A percentile compares a stretch with the other conserved stretches of the same genome.
phyloP scores from a whole-genome alignment of 192 early-diverging fungal genomes.

The Thamnidium elegans region DNA sequence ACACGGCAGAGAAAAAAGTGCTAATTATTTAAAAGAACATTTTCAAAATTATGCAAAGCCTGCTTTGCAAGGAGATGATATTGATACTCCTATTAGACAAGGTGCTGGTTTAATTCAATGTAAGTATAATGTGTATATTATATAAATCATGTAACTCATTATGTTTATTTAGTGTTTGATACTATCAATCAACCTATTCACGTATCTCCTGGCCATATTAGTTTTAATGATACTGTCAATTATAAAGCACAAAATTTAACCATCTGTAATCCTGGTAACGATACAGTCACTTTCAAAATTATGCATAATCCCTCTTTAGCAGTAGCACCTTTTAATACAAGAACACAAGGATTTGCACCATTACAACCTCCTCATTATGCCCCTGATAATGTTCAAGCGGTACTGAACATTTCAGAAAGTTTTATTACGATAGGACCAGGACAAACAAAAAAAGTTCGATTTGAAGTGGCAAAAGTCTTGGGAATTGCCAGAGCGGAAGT shows the following conservation, averaged over 20 bases:
- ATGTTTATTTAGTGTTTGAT: slow-evolving; percentile 26
- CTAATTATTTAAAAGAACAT: slow-evolving; percentile 28
- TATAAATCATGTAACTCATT: not conserved
- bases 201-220: slow-evolving; percentile 45
- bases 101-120: slow-evolving; percentile 55
- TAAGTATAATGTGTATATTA: slow-evolving; percentile 3
- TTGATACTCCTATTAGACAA: slow-evolving; percentile 38
- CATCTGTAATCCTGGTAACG: slow-evolving; percentile 39
- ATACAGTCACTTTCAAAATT: slow-evolving; percentile 32
- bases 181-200: slow-evolving; percentile 33
- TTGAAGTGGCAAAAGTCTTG: not conserved
- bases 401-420: not conserved
- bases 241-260: slow-evolving; percentile 30
- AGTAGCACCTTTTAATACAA: slow-evolving; percentile 35
- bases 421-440: slow-evolving; percentile 12
- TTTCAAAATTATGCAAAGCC: slow-evolving; percentile 35
- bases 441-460: not conserved
- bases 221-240: slow-evolving; percentile 49
- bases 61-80: slow-evolving; percentile 8
- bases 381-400: slow-evolving; percentile 11
- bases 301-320: slow-evolving; percentile 33
- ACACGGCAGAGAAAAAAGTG: slow-evolving; percentile 22
- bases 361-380: slow-evolving; percentile 14
- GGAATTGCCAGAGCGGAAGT: slow-evolving; percentile 21
- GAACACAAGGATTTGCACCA: slow-evolving; percentile 7